Percentiles rank a stretch among this genome's conserved stretches.
These are phyloP conservation scores for Suhomyces vadensis DNA, from an alignment of 805 yeast genomes.

Conservation along the genomic window DNA sequence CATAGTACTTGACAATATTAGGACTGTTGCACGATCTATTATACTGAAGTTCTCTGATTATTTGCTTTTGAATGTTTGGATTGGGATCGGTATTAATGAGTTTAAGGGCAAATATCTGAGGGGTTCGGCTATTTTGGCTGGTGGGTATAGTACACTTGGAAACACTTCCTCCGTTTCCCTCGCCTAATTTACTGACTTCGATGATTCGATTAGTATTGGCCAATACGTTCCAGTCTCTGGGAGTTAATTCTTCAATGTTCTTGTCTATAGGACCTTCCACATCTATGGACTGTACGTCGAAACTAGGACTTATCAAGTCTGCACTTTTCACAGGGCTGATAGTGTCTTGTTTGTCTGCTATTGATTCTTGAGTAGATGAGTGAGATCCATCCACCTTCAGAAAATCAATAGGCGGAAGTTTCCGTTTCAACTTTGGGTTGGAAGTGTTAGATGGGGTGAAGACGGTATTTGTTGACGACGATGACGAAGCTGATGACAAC, in stretches of 20 bases:
- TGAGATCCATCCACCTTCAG: constrained; percentile 23
- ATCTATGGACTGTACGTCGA: neutral
- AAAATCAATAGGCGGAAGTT: constrained; percentile 47
- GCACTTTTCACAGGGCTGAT: neutral
- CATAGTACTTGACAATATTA: constrained; percentile 87
- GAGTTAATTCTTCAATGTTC: constrained; percentile 56
- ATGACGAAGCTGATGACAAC: constrained; percentile 5
- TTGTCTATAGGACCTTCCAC: constrained; percentile 7
- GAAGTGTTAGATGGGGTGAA: constrained; percentile 7
- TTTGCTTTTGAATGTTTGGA: constrained; percentile 86
- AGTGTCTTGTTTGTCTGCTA: neutral
- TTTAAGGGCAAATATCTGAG: constrained; percentile 78
- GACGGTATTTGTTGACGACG: constrained; percentile 7
- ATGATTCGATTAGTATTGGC: constrained; percentile 61
- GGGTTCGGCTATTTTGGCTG: constrained; percentile 34
- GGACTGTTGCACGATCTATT: constrained; percentile 81
- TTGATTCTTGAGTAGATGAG: constrained; percentile 5
- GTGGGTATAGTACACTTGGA: constrained; percentile 65
- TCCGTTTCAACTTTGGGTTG: constrained; percentile 24
- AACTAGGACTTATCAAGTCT: neutral
- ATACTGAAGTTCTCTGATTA: constrained; percentile 85
- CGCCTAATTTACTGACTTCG: constrained; percentile 77
- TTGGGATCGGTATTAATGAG: constrained; percentile 73
- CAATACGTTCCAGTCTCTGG: constrained; percentile 70
- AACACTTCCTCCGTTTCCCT: constrained; percentile 94